These are phyloP conservation scores for Patellifolia procumbens DNA, from an alignment of 179 eudicot genomes.

Conservation along the genomic window DNA sequence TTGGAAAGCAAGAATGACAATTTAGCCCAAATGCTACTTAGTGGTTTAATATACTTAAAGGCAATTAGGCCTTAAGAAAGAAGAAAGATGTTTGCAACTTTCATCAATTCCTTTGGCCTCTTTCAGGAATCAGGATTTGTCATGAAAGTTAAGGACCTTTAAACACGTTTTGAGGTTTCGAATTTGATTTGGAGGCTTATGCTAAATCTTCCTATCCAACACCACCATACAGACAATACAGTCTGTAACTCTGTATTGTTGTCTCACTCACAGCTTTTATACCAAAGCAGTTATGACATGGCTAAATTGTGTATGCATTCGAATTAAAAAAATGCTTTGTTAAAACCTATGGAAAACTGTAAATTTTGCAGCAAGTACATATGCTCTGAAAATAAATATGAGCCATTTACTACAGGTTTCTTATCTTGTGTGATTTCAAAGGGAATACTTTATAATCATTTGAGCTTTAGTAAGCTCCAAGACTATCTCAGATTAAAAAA, in stretches of 20 bases:
- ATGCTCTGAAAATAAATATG: neutral
- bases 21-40: neutral
- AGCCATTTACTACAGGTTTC: neutral
- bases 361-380: neutral
- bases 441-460: neutral
- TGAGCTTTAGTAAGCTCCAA: neutral
- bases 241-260: too few species aligned
- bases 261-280: neutral
- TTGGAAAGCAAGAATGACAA: neutral
- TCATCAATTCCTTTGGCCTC: too few species aligned
- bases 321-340: neutral
- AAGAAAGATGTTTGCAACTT: too few species aligned
- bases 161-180: neutral
- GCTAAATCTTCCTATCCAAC: neutral
- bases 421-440: neutral
- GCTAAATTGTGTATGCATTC: neutral
- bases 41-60: neutral
- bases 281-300: neutral
- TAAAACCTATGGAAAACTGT: neutral
- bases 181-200: neutral
- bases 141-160: neutral
- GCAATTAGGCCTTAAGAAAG: too few species aligned
- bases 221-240: neutral
- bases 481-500: neutral
- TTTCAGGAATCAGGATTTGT: neutral